A percentile compares a stretch with the other conserved stretches of the same genome.
phyloP scores from a whole-genome alignment of 2,329 filamentous ascomycete genomes.

The Botryosphaeria dothidea region DNA sequence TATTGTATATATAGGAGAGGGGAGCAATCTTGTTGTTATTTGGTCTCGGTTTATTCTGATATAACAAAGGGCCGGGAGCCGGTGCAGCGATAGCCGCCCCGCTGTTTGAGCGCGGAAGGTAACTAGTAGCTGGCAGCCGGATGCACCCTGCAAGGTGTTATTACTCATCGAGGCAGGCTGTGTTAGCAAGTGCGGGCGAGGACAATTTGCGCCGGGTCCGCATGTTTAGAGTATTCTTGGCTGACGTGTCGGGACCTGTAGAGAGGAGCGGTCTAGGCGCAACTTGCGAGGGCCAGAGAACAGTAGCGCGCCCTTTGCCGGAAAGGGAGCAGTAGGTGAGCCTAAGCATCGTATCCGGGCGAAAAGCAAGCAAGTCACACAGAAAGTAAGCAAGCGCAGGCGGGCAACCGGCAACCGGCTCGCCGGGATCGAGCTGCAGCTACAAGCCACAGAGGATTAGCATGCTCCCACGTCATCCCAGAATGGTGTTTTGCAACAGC shows the following conservation, averaged over 20 bases:
- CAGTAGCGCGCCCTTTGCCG: neutral
- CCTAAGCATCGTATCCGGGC: neutral
- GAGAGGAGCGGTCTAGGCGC: neutral
- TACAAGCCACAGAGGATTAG: neutral
- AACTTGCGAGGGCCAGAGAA: neutral
- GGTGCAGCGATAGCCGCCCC: neutral
- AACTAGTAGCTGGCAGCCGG: neutral
- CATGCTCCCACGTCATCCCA: neutral
- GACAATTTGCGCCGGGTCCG: neutral
- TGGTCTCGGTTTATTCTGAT: neutral
- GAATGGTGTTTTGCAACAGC: neutral
- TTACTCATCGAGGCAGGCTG: neutral
- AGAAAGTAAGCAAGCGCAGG: neutral
- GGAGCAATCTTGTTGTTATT: neutral
- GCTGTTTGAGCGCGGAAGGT: neutral
- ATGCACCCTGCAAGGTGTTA: neutral
- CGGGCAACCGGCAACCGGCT: neutral
- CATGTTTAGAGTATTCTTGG: neutral
- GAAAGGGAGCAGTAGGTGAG: neutral
- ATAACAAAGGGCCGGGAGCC: neutral
- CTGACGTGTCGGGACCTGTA: neutral
- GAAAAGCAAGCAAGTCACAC: neutral
- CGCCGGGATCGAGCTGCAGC: neutral
- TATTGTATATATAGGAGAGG: neutral
- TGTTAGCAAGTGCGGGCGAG: neutral